Conservation (phyloP, 2,329 filamentous ascomycete genomes). For the Monosporascus sp. region DNA sequence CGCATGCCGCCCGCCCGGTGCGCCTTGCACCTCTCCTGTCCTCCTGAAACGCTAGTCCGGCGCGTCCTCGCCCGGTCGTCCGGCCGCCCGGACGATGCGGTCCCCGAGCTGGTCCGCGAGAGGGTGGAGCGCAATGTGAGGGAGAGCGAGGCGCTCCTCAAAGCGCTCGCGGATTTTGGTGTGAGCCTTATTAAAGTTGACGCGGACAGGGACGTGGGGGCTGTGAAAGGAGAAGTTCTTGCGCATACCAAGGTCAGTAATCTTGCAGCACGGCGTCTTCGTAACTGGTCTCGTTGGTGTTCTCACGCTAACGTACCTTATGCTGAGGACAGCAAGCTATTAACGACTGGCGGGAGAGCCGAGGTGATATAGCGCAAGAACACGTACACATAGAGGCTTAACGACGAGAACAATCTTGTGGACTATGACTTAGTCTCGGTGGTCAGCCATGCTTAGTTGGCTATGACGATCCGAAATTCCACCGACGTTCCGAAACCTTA, state of each 20-base stretch:
- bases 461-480: too few species aligned
- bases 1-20: slow-evolving; percentile 7
- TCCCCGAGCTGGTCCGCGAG: slow-evolving; percentile 1
- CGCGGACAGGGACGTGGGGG: slow-evolving; percentile 7
- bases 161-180: slow-evolving; percentile 6
- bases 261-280: too few species aligned
- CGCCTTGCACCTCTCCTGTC: slow-evolving; percentile 9
- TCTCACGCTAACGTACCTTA: too few species aligned
- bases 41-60: slow-evolving; percentile 3
- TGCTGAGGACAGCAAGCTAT: too few species aligned
- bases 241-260: slow-evolving; percentile 8
- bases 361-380: too few species aligned
- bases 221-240: slow-evolving; percentile 9
- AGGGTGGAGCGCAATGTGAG: slow-evolving; percentile 8
- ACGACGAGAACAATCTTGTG: too few species aligned
- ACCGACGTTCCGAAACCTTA: too few species aligned
- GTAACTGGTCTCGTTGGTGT: too few species aligned
- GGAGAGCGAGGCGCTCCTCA: slow-evolving; percentile 6
- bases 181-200: slow-evolving; percentile 6
- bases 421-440: too few species aligned
- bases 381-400: too few species aligned
- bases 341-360: too few species aligned
- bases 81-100: slow-evolving; percentile 12
- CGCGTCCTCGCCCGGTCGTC: slow-evolving; percentile 11
- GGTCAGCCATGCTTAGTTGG: too few species aligned